Evolutionary conservation across 306 rosid genomes (phyloP), one percentile per base, ranked within the genome.

Genomic region (Vigna mungo): DNA sequence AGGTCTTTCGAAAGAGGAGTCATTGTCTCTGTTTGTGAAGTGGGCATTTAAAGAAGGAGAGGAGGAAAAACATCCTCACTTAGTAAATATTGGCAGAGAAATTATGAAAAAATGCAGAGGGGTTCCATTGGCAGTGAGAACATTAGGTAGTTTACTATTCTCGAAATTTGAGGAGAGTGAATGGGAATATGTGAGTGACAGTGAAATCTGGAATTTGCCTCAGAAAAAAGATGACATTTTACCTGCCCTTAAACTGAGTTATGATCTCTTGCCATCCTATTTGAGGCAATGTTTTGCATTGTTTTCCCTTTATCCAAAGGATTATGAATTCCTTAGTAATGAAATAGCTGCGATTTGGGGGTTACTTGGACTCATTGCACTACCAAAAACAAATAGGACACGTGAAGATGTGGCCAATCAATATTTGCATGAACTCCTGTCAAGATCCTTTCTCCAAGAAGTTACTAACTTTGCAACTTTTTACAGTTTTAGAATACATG

Each of bases 161-260:
- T 54, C 20, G 54, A 70, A 81, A 25, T 2, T 10, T 36, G 66
- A 68, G 13, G 20, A 1, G 17, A 3, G 6, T 0, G 77, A 68
- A 4, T 76, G 78, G 78, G 34, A 25, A 39, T 0, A 0, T 68
- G 18, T 82, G 1, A 69, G 23, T 9, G 86, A 84, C 9, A 78
- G 17, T 39, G 87, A 78, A 23, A 87, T 81, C 23, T 86, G 87
- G 84, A 62, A 60, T 47, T 47, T 81, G 18, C 18, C 72, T n/a
- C 83, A 76, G 25, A 43, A 21, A 8, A 2, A 71, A 3, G 39
- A 32, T 0, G 81, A 41, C 55, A 81, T 84, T 11, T 55, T 81
- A 10, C 86, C 76, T 16, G 84, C 79, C 1, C 30, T 87, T 0
- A 75, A 54, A 36, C 32, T 84, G n/a, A 86, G 87, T 52, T 86